These are phyloP conservation scores for Zizania latifolia DNA, from an alignment of 176 grass and related monocot genomes.

Conservation along the genomic window DNA sequence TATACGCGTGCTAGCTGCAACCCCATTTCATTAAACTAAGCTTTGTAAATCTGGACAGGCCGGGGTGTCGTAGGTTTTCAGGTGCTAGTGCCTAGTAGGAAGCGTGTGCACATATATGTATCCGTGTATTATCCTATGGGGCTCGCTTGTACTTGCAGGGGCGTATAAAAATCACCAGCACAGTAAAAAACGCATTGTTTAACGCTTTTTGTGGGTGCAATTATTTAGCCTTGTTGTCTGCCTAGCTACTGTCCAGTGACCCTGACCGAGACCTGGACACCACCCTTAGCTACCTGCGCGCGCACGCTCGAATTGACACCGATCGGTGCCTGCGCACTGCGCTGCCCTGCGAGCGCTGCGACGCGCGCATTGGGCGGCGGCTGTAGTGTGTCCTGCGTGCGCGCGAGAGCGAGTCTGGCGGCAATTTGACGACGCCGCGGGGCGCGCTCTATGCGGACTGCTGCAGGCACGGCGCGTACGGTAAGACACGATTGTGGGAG, in stretches of 20 bases:
- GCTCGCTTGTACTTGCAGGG: not conserved
- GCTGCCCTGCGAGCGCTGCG: not conserved
- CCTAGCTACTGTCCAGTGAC: not conserved
- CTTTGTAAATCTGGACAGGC: not conserved
- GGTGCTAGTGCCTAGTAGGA: no score
- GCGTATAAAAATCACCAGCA: not conserved
- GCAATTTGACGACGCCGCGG: no score
- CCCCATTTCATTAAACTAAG: not conserved
- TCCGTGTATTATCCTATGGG: not conserved
- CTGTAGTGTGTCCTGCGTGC: not conserved
- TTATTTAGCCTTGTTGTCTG: not conserved
- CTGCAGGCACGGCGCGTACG: no score
- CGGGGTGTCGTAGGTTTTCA: not conserved
- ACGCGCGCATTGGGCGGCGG: not conserved
- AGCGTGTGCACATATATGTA: not conserved
- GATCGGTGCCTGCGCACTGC: not conserved
- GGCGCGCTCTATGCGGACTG: no score
- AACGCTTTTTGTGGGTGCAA: not conserved
- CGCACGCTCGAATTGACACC: not conserved
- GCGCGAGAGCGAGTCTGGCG: no score
- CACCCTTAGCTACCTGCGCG: not conserved
- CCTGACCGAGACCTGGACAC: not conserved
- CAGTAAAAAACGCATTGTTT: conserved; percentile 17
- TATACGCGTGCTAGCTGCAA: not conserved
- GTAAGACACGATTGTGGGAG: no score